Evolutionary conservation across 352 stramenopile genomes (phyloP), one percentile per base, ranked within the genome.

Genomic region (Plasmopara halstedii): DNA sequence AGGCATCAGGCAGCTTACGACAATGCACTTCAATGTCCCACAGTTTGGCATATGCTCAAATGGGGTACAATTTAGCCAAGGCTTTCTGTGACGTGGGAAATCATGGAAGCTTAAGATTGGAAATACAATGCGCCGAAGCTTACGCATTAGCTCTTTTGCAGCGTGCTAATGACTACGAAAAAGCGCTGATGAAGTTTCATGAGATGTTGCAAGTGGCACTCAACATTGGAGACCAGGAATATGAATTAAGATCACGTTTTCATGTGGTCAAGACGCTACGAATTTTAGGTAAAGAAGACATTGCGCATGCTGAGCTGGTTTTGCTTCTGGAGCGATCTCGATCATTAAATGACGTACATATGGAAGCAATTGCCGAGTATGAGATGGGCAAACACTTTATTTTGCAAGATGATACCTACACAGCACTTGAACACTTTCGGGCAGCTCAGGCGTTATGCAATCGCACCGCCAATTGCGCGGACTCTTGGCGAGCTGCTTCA

Each of bases 341-440:
- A 3, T 27, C 47, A 19, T 23, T 76, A 7, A 63, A 62, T 0
- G 56, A 83, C 33, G 49, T 54, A 4, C 31, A 47, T n/a, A 66
- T 82, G 46, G 70, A 78, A 46, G 65, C 60, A 10, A 38, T 83
- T 21, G 64, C 69, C 21, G 53, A 71, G 38, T 83, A 71, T 50
- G 57, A 77, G 32, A 61, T 83, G 33, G 70, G 71, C 2, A 61
- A 79, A 50, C 58, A 62, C 33, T 67, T 60, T 3, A 43, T 78
- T 9, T 55, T 58, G 20, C 31, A 45, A 13, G 61, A 76, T 6
- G 54, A 82, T n/a, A 20, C 78, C 0, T 43, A 67, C 15, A 21
- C 66, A 31, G 71, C 60, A 7, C 59, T 72, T 14, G 25, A 32
- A 11, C 64, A 78, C 43, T 78, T 85, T 33, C 46, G 50, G 18